Evolutionary conservation across 2,329 filamentous ascomycete species (phyloP).

Genomic region (Hypomyces rosellus): DNA sequence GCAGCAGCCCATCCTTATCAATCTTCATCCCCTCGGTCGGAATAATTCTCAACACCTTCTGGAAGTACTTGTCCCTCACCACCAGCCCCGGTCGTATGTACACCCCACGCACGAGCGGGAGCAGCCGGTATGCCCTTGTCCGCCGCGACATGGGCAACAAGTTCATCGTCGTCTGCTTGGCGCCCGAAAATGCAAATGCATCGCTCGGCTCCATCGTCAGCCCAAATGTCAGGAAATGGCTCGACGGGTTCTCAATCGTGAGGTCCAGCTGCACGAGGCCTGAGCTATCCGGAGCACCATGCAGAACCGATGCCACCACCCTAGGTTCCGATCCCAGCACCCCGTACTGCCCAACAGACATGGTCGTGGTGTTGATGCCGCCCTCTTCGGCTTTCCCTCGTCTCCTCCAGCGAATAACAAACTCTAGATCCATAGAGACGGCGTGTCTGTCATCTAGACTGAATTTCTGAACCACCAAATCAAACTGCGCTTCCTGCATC

Average conservation of each 20-base stretch:
- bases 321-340: conserved; percentile 81
- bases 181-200: conserved; percentile 85
- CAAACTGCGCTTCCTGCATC: conserved; percentile 66
- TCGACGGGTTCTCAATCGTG: conserved; percentile 87
- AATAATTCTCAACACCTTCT: conserved; percentile 77
- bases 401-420: conserved; percentile 74
- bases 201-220: conserved; percentile 88
- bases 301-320: conserved; percentile 59
- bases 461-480: conserved; percentile 66
- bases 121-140: conserved; percentile 64
- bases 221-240: conserved; percentile 90
- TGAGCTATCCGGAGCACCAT: conserved; percentile 28
- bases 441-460: conserved; percentile 77
- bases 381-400: conserved; percentile 17
- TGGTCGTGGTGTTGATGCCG: conserved; percentile 53
- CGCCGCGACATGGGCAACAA: conserved; percentile 76
- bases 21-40: conserved; percentile 67
- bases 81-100: conserved; percentile 70
- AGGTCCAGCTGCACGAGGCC: conserved; percentile 42
- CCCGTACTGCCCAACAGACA: conserved; percentile 73
- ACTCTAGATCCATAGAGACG: conserved; percentile 65
- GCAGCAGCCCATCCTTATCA: conserved; percentile 56
- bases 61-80: conserved; percentile 86
- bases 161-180: conserved; percentile 74
- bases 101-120: conserved; percentile 58